Evolutionary conservation across 192 early-diverging fungal genomes (phyloP).

Genomic region (Gigaspora rosea): DNA sequence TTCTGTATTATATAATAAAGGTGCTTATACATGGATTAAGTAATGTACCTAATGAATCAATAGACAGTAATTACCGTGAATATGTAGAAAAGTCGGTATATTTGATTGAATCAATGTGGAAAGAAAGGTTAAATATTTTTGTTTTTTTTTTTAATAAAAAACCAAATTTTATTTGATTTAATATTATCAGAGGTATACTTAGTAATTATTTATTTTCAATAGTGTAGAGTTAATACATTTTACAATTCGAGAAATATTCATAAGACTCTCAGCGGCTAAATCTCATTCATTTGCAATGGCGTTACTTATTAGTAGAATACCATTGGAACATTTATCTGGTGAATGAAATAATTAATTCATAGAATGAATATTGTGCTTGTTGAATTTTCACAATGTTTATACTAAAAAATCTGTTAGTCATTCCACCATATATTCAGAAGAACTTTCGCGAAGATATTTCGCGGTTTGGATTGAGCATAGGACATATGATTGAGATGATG

Average conservation of each 20-base stretch:
- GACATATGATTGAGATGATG: constrained; percentile 16
- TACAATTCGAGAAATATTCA: not conserved
- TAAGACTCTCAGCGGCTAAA: not conserved
- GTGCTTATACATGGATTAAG: not conserved
- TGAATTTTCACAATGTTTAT: not conserved
- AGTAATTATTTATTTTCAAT: not conserved
- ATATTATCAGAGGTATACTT: not conserved
- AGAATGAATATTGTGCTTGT: not conserved
- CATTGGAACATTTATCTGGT: not conserved
- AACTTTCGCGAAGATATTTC: not conserved
- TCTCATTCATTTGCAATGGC: not conserved
- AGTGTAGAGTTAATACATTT: not conserved
- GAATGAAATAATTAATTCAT: not conserved
- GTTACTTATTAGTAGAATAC: constrained; percentile 17
- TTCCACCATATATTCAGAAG: constrained; percentile 3
- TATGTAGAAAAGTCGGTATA: not conserved
- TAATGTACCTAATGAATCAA: not conserved
- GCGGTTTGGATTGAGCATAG: not conserved
- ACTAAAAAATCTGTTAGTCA: not conserved
- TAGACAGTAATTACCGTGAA: not conserved
- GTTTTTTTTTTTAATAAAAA: not conserved
- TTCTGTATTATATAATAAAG: not conserved
- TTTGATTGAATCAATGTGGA: constrained; percentile 4
- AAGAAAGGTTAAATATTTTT: not conserved
- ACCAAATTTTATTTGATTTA: not conserved